phyloP scores from a whole-genome alignment of 2,329 filamentous ascomycete species.

The Fusarium tupiense region DNA sequence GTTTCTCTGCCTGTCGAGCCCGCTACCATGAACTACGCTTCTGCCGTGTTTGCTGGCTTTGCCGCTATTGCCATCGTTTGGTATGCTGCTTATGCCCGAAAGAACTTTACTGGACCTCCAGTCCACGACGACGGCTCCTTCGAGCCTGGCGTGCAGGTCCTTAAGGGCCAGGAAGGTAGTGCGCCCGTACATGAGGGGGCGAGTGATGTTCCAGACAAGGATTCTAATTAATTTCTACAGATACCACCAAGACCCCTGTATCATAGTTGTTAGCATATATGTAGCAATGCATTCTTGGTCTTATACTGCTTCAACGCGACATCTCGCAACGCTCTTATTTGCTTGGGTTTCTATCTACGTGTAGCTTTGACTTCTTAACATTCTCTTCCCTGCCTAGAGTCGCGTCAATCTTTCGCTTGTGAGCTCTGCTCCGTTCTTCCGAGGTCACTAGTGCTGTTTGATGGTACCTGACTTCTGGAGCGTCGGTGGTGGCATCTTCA shows the following conservation, averaged over 20 bases:
- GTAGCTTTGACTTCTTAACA: no score
- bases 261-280: conserved; percentile 16
- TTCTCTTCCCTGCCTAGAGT: no score
- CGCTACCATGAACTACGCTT: conserved; percentile 72
- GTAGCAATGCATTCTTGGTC: conserved; percentile 15
- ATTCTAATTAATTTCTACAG: conserved; percentile 22
- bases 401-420: no score
- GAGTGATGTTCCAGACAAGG: conserved; percentile 25
- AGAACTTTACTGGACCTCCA: conserved; percentile 69
- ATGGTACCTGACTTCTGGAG: no score
- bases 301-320: no score
- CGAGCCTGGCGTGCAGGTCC: conserved; percentile 33
- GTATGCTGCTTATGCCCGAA: conserved; percentile 71
- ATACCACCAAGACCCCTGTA: conserved; percentile 7
- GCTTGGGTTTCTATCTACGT: no score
- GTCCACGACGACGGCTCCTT: conserved; percentile 11
- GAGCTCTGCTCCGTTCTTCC: no score
- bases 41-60: conserved; percentile 72
- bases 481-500: no score
- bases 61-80: conserved; percentile 67
- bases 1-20: conserved; percentile 66
- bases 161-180: conserved; percentile 24
- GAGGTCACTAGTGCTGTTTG: no score
- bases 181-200: conserved; percentile 4
- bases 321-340: no score